phyloP scores from a whole-genome alignment of 352 stramenopile species.

The Elongisporangium anandrum region DNA sequence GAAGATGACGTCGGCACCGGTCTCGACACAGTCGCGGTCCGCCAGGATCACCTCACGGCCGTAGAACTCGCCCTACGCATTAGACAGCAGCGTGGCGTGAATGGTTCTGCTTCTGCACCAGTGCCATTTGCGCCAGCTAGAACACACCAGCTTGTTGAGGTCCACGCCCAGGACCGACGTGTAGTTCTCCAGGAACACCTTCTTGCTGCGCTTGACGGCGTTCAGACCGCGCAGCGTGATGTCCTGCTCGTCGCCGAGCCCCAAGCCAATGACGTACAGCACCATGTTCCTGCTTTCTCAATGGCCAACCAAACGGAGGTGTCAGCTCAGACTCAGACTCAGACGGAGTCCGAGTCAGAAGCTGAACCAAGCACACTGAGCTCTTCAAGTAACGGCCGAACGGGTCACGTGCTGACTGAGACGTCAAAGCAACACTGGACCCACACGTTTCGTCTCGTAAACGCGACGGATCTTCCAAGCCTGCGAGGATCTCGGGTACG shows the following conservation, averaged over 20 bases:
- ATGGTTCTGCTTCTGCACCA: not conserved
- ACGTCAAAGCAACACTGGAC: too few species aligned
- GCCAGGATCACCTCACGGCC: slow-evolving; percentile 85
- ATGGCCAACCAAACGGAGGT: too few species aligned
- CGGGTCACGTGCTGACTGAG: too few species aligned
- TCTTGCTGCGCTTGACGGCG: slow-evolving; percentile 92
- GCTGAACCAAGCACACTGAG: too few species aligned
- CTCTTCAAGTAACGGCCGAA: too few species aligned
- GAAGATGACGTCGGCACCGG: slow-evolving; percentile 95
- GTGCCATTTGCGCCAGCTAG: too few species aligned
- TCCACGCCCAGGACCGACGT: slow-evolving; percentile 95
- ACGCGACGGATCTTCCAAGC: too few species aligned
- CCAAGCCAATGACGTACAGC: slow-evolving; percentile 97
- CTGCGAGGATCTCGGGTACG: too few species aligned
- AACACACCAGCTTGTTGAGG: slow-evolving; percentile 71
- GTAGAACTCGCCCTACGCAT: slow-evolving; percentile 90
- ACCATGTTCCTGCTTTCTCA: slow-evolving; percentile 39
- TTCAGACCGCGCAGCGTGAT: slow-evolving; percentile 97
- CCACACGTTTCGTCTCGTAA: too few species aligned
- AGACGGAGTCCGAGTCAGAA: too few species aligned
- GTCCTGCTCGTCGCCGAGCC: slow-evolving; percentile 98
- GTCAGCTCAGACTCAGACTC: too few species aligned
- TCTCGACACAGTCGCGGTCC: slow-evolving; percentile 96
- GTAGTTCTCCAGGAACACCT: slow-evolving; percentile 98
- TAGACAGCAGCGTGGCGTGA: too few species aligned